Conservation (phyloP, 441 rosid genomes). For the Populus trichocarpa region DNA sequence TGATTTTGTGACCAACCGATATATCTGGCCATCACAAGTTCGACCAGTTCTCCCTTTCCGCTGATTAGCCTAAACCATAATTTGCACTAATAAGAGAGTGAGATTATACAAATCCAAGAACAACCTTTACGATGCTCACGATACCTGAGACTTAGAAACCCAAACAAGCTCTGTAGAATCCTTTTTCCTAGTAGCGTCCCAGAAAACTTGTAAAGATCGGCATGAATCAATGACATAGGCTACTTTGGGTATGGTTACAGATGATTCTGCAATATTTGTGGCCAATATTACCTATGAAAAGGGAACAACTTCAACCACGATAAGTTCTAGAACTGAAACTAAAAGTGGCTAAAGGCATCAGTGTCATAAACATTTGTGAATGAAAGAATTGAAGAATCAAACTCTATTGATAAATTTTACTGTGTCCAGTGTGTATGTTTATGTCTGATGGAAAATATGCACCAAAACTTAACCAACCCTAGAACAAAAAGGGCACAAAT, state of each 20-base stretch:
- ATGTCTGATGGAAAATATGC: background rate
- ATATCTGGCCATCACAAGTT: slow-evolving; percentile 93
- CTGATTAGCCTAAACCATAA: slow-evolving; percentile 74
- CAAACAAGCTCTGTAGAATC: slow-evolving; percentile 80
- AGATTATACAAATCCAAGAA: slow-evolving; percentile 6
- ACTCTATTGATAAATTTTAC: background rate
- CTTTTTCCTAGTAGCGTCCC: slow-evolving; percentile 58
- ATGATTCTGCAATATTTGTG: slow-evolving; percentile 96
- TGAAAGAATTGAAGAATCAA: background rate
- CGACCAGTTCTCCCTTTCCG: slow-evolving; percentile 96
- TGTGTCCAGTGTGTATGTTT: background rate
- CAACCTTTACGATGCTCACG: slow-evolving; percentile 5
- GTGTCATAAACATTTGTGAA: background rate
- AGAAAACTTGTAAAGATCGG: slow-evolving; percentile 86
- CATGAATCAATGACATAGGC: slow-evolving; percentile 94
- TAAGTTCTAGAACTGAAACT: slow-evolving; percentile 1
- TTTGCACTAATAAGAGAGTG: slow-evolving; percentile 16
- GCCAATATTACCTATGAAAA: slow-evolving; percentile 80
- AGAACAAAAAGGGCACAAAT: background rate
- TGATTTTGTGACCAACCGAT: slow-evolving; percentile 81
- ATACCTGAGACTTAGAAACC: slow-evolving; percentile 96
- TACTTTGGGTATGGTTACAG: slow-evolving; percentile 92
- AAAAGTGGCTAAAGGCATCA: background rate
- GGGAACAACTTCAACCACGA: slow-evolving; percentile 11
- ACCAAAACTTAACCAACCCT: background rate